Evolutionary conservation across 2,329 filamentous ascomycete species (phyloP).

Genomic region (Talaromyces funiculosus): DNA sequence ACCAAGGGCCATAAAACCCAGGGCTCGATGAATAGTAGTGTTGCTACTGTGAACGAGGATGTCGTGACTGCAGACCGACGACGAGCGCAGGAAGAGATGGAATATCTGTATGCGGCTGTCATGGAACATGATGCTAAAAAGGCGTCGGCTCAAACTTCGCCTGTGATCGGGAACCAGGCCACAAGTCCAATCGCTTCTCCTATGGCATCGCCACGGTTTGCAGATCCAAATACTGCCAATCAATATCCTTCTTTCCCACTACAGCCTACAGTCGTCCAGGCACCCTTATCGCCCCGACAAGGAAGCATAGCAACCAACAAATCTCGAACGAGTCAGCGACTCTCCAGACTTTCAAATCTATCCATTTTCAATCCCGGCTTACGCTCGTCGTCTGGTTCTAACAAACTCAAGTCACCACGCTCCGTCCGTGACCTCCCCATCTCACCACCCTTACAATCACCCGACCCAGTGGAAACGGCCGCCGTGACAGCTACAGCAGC

Average conservation of each 20-base stretch:
- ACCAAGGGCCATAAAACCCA: constrained; percentile 24
- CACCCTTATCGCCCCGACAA: constrained; percentile 12
- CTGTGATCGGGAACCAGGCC: constrained; percentile 22
- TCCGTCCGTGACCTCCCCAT: constrained; percentile 53
- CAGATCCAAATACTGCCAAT: constrained; percentile 18
- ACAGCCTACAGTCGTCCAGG: constrained; percentile 3
- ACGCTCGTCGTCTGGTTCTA: constrained; percentile 33
- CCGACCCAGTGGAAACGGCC: constrained; percentile 30
- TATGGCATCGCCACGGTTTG: constrained; percentile 19
- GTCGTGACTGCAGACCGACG: constrained; percentile 69
- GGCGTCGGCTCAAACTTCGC: constrained; percentile 19
- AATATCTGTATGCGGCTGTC: constrained; percentile 84
- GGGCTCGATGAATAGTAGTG: constrained; percentile 49
- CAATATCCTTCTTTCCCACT: constrained; percentile 4
- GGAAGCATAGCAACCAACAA: constrained; percentile 14
- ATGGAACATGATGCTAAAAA: constrained; percentile 73
- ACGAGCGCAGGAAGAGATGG: constrained; percentile 75
- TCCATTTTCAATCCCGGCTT: constrained; percentile 39
- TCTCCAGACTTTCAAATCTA: constrained; percentile 36
- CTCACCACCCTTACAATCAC: constrained; percentile 48
- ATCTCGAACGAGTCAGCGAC: constrained; percentile 31
- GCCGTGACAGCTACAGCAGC: constrained; percentile 18
- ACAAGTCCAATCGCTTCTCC: constrained; percentile 21
- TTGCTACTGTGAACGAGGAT: constrained; percentile 68
- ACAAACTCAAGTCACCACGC: constrained; percentile 40